Base-by-base conservation (phyloP, 2,329 filamentous ascomycete species). In the Trichoderma endophyticum region DNA sequence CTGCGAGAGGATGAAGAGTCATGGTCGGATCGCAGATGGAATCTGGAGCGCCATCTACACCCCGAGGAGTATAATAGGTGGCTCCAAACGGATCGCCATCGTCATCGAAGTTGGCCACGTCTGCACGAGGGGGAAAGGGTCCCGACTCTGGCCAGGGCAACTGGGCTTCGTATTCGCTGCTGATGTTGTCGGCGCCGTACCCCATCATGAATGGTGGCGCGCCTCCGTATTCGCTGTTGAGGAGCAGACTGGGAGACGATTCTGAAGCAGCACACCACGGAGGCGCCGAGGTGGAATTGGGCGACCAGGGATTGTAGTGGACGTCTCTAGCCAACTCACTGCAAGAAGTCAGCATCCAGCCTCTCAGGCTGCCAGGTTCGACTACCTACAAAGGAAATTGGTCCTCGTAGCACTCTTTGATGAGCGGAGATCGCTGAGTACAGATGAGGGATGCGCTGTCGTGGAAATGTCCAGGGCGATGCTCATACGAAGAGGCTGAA, bases 101-200 rank as follows among this genome's bases (percentile, higher is more conserved):
- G 14, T 70, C 57, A 4, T 67, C 64, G 14, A 30, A n/a, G 12
- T 36, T 59, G 51, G 15, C 15, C 15, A 57, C 28, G 4, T 34
- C 48, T 9, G 56, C 6, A 21, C 32, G 21, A 36, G 30, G 14
- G 6, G 34, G 39, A 21, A 54, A 51, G 0, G 66, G 9, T 26
- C 34, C 56, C 12, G 57, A 18, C 15, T 51, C 67, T 26, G 30
- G 28, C 64, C 39, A 62, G 24, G 39, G 67, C 9, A 70, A n/a
- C 57, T 62, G 67, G 43, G 57, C 36, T 28, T 54, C 59, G 21
- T 54, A 61, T 48, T 70, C 67, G 67, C n/a, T 69, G 36, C 60
- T 51, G n/a, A 54, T 15, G 9, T 21, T 54, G 21, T 36, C 21
- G 30, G 11, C 8, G 28, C 21, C n/a, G 21, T 62, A 54, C 3